Base-by-base conservation (phyloP, 257 asterid species). In the Ajuga chamaepitys region DNA sequence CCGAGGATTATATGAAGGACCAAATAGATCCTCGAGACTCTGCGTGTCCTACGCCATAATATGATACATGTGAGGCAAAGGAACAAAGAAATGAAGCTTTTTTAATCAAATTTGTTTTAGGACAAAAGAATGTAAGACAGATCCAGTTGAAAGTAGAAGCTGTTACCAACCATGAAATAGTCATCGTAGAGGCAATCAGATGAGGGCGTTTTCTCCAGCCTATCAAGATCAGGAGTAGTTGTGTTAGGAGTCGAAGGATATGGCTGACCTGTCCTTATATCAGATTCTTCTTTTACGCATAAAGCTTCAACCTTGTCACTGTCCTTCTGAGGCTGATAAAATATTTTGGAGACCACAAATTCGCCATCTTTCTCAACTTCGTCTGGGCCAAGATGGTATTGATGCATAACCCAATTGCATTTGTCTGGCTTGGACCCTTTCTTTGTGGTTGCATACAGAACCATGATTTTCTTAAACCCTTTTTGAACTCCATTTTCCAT, bases 381-480 rank as follows among this genome's bases (percentile, higher is more conserved):
- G 12, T 82, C 71, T 0, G 56, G 61, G 7, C 99, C 99, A 9
- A 95, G 79, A 74, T 95, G 98, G 78, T 78, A 88, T 73, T 95
- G 99, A 77, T 95, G 94, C 98, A 95, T 91, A 51, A 83, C 87
- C 99, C 99, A 95, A 28, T 81, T 78, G 63, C 85, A 82, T 54
- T 85, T 94, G 30, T 66, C 88, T 0, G 93, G 84, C 64, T 83
- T 90, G 32, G 82, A 70, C 13, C 85, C 95, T 53, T 48, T 65
- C 79, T 80, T 85, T 7, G 88, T 40, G 5, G 63, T 58, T 35
- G 75, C 67, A 50, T 95, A 86, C 32, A 95, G 85, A 59, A 95
- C 99, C 96, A 94, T 79, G 72, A 95, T 89, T 73, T 95, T 95
- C 82, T 95, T 95, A 10, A 74, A 85, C 1, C 99, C 99, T 53